A percentile compares a stretch with the other conserved stretches of the same genome.
Evolutionary conservation across 495 filamentous ascomycete species (phyloP).

Genomic region (Thozetella sp.): DNA sequence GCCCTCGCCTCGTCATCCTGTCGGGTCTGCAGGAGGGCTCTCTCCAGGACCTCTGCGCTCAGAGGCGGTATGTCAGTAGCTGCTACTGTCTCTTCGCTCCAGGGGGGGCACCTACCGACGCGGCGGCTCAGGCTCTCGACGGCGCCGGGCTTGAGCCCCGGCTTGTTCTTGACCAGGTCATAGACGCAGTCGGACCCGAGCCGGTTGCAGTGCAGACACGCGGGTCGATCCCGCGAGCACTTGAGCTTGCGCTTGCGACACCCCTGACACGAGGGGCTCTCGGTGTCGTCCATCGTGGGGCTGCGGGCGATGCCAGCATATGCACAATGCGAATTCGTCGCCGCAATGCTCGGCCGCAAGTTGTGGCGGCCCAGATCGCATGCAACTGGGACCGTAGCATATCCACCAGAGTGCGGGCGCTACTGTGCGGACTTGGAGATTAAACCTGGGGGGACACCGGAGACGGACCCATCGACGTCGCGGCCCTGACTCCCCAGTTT

Average conservation of each 20-base stretch:
- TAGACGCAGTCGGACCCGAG: conserved; percentile 15
- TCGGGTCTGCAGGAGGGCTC: conserved; percentile 10
- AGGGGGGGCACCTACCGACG: conserved; percentile 5
- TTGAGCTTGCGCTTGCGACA: conserved; percentile 23
- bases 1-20: not conserved
- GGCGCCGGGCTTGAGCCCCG: conserved; percentile 24
- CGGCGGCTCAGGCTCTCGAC: conserved; percentile 24
- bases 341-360: not conserved
- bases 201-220: conserved; percentile 11
- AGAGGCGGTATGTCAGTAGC: not conserved
- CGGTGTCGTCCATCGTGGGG: not conserved
- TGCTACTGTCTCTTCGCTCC: not conserved
- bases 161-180: conserved; percentile 21
- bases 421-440: too few species aligned
- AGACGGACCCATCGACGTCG: too few species aligned
- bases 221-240: conserved; percentile 22
- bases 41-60: conserved; percentile 10
- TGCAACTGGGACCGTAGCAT: not conserved
- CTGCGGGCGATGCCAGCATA: not conserved
- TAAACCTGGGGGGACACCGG: too few species aligned
- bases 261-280: not conserved
- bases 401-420: not conserved
- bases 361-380: not conserved
- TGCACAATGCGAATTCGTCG: too few species aligned
- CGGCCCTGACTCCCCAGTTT: too few species aligned